Conservation (phyloP, 2,329 filamentous ascomycete species). For the Colletotrichum caudatum region DNA sequence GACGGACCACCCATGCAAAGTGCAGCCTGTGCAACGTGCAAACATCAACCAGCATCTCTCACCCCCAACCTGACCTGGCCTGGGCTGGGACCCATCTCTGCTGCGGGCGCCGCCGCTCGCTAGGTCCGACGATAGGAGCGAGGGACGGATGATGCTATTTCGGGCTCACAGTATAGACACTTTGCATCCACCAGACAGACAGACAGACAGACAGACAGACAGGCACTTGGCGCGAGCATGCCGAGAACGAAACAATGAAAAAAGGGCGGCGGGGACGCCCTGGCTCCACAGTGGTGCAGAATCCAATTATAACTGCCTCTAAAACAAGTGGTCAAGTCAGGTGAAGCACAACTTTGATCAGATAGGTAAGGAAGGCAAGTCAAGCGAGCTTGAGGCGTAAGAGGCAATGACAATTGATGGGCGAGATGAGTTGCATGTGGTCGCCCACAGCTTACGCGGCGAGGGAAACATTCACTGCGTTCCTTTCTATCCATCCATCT, state of each 20-base stretch:
- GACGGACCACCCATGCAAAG: not conserved
- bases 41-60: slow-evolving; percentile 9
- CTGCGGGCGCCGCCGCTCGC: slow-evolving; percentile 7
- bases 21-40: slow-evolving; percentile 1
- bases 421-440: too few species aligned
- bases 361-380: not conserved
- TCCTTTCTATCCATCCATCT: not conserved
- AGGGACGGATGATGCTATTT: slow-evolving; percentile 24
- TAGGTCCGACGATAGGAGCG: slow-evolving; percentile 15
- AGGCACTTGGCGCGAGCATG: not conserved
- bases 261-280: slow-evolving; percentile 6
- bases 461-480: not conserved
- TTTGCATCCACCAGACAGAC: too few species aligned
- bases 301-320: slow-evolving; percentile 6
- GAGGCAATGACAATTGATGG: not conserved
- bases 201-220: not conserved
- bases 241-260: not conserved
- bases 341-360: not conserved
- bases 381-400: not conserved
- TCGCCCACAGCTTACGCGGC: not conserved
- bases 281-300: slow-evolving; percentile 1
- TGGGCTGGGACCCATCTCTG: slow-evolving; percentile 10
- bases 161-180: not conserved
- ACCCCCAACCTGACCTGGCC: not conserved
- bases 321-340: slow-evolving; percentile 15